These are phyloP conservation scores for Sclerotinia glacialis DNA, from an alignment of 2,329 filamentous ascomycete species.

Conservation along the genomic window DNA sequence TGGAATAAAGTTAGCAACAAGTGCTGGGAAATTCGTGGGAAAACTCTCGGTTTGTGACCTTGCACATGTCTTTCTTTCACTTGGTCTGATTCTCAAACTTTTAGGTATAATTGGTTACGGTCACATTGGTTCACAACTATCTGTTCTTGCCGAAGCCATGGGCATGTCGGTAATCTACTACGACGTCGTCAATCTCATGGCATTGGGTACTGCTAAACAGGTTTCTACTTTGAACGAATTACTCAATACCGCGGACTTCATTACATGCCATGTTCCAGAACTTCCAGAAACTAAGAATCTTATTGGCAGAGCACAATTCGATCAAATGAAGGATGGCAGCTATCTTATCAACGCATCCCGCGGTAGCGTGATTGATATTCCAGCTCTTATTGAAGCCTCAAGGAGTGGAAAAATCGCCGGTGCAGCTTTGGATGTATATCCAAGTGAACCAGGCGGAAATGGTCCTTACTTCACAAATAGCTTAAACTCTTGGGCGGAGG, in stretches of 20 bases:
- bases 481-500: constrained; percentile 81
- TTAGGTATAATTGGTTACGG: constrained; percentile 90
- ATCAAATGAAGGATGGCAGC: constrained; percentile 85
- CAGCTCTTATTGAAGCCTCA: constrained; percentile 84
- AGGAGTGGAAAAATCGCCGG: constrained; percentile 83
- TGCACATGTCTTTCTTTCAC: neutral
- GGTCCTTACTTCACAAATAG: constrained; percentile 88
- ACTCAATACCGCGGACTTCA: constrained; percentile 79
- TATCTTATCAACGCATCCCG: constrained; percentile 97
- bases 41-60: constrained; percentile 70
- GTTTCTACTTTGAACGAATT: constrained; percentile 75
- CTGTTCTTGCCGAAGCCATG: constrained; percentile 93
- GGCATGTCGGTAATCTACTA: constrained; percentile 98
- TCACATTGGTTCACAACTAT: constrained; percentile 94
- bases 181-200: constrained; percentile 92
- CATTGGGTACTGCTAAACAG: constrained; percentile 81
- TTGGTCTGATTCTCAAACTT: neutral
- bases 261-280: constrained; percentile 93
- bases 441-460: constrained; percentile 88
- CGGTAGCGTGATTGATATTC: constrained; percentile 90
- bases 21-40: constrained; percentile 98
- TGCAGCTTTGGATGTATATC: constrained; percentile 95
- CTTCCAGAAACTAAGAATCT: constrained; percentile 88
- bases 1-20: constrained; percentile 98
- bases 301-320: constrained; percentile 76